Evolutionary conservation across 192 early-diverging fungal species (phyloP), one percentile per base, ranked within the genome.

Genomic region (Pilaira anomala): DNA sequence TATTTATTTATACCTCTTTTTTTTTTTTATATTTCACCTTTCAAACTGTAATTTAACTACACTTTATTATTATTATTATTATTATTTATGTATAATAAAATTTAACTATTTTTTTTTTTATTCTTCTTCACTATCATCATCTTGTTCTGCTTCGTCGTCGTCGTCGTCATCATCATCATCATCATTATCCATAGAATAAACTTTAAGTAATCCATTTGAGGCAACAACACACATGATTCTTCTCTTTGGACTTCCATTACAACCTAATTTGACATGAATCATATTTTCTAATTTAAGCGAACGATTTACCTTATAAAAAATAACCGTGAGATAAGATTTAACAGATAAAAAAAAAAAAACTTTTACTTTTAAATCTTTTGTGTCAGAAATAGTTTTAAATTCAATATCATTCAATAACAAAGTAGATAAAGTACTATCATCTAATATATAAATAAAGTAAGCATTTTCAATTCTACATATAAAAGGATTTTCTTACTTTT

Each of bases 231-330:
- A 58, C 3, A 58, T 25, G 8, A 58, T 58, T 1, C 56, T 33
- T 58, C 56, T 58, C 25, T 39, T 58, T 8, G 56, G 56, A 24
- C 21, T 22, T 1, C 56, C 56, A 58, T 58, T 58, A 14, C 56
- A 58, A 7, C 56, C 56, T 39, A 58, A 41, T 19, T 58, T 58
- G 16, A 58, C 56, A 4, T 42, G 13, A 24, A 24, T 42, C 56
- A 58, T 58, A 13, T 46, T 46, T 18, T 46, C 18, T 19, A 46
- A 19, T 46, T 46, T 4, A 18, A 46, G 18, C 18, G 44, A 46
- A 13, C 44, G 44, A 46, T 6, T 16, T 2, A 19, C 16, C 44
- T 46, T 13, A n/a, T n/a, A 14, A 46, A 46, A 11, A 13, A 46
- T 19, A 46, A 19, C 3, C 6, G 1, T 36, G 11, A 36, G 33